Base-by-base conservation (phyloP, 2,329 filamentous ascomycete species). In the Exophiala sp. region DNA sequence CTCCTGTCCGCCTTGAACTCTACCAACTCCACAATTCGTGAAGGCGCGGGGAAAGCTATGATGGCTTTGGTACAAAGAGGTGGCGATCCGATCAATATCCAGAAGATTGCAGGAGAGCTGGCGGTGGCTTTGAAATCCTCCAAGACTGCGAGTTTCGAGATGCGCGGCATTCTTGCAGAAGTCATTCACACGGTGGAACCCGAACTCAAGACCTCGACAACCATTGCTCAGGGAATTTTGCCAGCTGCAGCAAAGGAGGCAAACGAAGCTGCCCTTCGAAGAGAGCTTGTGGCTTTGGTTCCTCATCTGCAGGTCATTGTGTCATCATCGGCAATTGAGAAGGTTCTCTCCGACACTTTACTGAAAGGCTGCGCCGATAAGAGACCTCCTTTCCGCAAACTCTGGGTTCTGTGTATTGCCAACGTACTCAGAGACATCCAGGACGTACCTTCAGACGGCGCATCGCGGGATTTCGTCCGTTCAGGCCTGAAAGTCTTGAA, bases 1-100 rank as follows among this genome's bases (percentile, higher is more conserved):
- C 73, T 98, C 10, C 70, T 97, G n/a, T 83, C 88, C 34, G 95
- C 89, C 64, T 76, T 90, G 66, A 96, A 95, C 68, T 97, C 93
- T 1, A 90, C 86, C 63, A 97, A 95, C 65, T 72, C 80, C 11
- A 69, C 70, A 2, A 88, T 96, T 55, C 83, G 91, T 48, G 79
- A 79, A 55, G 89, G 88, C 19, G 86, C 87, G 7, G 70, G 90
- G 18, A 75, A 77, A 32, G 85, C 85, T 6, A 95, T 97, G 65
- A 76, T 78, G 57, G 77, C 79, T 8, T 73, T 90, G n/a, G 78
- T 87, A 23, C 66, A 71, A 35, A 77, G 78, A 58, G 86, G 81
- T 58, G 78, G 87, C 56, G 72, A 74, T 29, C 68, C 74, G 4
- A 66, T 72, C 2, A 67, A 75, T 3, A 69, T 95, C 35, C 76